Evolutionary conservation across 306 rosid genomes (phyloP).

Genomic region (Sphenostylis stenocarpa): DNA sequence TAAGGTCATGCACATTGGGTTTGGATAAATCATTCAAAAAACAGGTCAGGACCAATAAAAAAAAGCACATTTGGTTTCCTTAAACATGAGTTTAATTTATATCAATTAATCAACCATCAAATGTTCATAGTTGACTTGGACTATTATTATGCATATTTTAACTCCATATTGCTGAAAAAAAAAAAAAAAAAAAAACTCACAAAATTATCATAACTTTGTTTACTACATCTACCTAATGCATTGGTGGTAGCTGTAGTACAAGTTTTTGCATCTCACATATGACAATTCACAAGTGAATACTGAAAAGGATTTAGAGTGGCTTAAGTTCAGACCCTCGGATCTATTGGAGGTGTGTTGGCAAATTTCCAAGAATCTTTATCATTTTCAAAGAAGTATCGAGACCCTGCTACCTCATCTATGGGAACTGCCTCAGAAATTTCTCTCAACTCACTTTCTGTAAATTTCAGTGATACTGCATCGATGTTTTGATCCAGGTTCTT

Average conservation of each 20-base stretch:
- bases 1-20: neutral
- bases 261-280: neutral
- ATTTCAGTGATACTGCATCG: conserved; percentile 30
- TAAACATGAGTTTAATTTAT: neutral
- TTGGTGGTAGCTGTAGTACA: neutral
- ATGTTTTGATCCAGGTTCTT: conserved; percentile 46
- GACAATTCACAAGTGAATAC: neutral
- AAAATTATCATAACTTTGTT: neutral
- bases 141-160: neutral
- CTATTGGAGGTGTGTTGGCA: conserved; percentile 49
- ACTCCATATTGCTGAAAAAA: neutral
- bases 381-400: neutral
- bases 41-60: too few relatives aligned
- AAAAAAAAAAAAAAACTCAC: neutral
- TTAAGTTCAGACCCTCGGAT: neutral
- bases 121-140: neutral
- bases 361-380: conserved; percentile 35
- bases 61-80: neutral
- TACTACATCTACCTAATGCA: neutral
- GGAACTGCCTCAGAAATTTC: conserved; percentile 54
- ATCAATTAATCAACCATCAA: conserved; percentile 11
- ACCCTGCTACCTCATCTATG: conserved; percentile 46
- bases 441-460: conserved; percentile 36
- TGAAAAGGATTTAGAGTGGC: conserved; percentile 32
- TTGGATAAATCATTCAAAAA: neutral